Evolutionary conservation across 2,329 filamentous ascomycete genomes (phyloP).

Genomic region (Exophiala spinifera): DNA sequence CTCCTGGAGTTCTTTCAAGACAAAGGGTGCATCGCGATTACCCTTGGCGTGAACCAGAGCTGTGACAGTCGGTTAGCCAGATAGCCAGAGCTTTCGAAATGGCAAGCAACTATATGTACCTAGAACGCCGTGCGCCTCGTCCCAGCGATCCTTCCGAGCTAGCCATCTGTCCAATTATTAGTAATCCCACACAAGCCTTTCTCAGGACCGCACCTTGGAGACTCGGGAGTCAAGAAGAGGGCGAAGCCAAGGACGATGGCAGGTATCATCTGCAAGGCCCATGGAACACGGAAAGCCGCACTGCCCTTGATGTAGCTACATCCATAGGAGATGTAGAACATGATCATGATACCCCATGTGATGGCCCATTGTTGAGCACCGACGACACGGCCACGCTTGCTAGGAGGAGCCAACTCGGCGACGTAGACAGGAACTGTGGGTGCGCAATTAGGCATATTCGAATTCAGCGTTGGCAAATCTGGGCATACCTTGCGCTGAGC

Average conservation of each 20-base stretch:
- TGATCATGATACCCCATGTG: constrained; percentile 65
- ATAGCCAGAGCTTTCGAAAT: background rate
- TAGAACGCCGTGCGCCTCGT: constrained; percentile 51
- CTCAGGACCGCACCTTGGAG: constrained; percentile 62
- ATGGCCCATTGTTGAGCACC: constrained; percentile 73
- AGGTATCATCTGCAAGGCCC: constrained; percentile 63
- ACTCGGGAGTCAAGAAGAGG: constrained; percentile 61
- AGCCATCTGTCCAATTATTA: constrained; percentile 59
- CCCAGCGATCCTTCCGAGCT: constrained; percentile 59
- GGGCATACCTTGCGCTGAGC: constrained; percentile 57
- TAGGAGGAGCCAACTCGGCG: constrained; percentile 61
- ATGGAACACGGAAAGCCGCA: constrained; percentile 61
- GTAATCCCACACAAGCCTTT: background rate
- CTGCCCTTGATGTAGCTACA: constrained; percentile 59
- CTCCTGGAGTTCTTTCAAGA: constrained; percentile 65
- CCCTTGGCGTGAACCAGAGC: constrained; percentile 62
- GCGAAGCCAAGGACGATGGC: constrained; percentile 56
- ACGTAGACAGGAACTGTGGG: constrained; percentile 63
- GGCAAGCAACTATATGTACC: background rate
- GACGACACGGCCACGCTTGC: constrained; percentile 60
- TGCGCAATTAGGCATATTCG: constrained; percentile 52
- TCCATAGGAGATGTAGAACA: constrained; percentile 56
- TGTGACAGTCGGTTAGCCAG: background rate
- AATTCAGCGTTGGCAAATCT: constrained; percentile 60
- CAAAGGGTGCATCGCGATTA: constrained; percentile 62